phyloP scores from a whole-genome alignment of 192 early-diverging fungal species.

The Paraglomus brasilianum region DNA sequence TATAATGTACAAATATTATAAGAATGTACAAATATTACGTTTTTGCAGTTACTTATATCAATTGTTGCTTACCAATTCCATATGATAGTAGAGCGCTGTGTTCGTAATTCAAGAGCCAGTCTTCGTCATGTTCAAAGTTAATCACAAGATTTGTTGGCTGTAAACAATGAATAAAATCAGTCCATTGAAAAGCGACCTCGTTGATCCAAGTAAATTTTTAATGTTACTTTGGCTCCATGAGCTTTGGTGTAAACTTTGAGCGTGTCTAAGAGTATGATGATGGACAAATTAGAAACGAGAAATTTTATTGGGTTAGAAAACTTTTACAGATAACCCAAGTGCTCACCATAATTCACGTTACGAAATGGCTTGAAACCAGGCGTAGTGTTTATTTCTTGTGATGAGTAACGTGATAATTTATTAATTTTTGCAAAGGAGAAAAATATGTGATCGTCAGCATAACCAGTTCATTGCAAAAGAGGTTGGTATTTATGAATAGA shows the following conservation, averaged over 20 bases:
- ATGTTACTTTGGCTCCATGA: slow-evolving; percentile 66
- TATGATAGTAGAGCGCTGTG: slow-evolving; percentile 48
- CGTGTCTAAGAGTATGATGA: slow-evolving; percentile 52
- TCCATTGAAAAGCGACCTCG: slow-evolving; percentile 32
- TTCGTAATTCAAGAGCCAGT: slow-evolving; percentile 60
- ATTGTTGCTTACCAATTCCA: slow-evolving; percentile 56
- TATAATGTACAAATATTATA: slow-evolving; percentile 12
- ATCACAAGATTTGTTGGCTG: slow-evolving; percentile 84
- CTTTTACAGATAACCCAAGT: not conserved
- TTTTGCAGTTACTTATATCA: not conserved
- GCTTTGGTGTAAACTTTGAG: slow-evolving; percentile 74
- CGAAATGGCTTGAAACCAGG: slow-evolving; percentile 69
- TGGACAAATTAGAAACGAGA: not conserved
- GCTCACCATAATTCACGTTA: slow-evolving; percentile 64
- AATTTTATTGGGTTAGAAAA: not conserved
- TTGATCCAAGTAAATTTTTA: not conserved
- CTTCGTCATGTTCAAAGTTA: slow-evolving; percentile 74
- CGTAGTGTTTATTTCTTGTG: slow-evolving; percentile 57
- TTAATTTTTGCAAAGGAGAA: not conserved
- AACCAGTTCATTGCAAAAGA: no score
- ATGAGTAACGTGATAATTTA: not conserved
- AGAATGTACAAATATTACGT: slow-evolving; percentile 35
- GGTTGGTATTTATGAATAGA: no score
- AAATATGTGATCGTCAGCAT: no score
- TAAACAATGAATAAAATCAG: slow-evolving; percentile 33